These are phyloP conservation scores for Epichloe typhina DNA, from an alignment of 2,329 filamentous ascomycete genomes.

Conservation along the genomic window DNA sequence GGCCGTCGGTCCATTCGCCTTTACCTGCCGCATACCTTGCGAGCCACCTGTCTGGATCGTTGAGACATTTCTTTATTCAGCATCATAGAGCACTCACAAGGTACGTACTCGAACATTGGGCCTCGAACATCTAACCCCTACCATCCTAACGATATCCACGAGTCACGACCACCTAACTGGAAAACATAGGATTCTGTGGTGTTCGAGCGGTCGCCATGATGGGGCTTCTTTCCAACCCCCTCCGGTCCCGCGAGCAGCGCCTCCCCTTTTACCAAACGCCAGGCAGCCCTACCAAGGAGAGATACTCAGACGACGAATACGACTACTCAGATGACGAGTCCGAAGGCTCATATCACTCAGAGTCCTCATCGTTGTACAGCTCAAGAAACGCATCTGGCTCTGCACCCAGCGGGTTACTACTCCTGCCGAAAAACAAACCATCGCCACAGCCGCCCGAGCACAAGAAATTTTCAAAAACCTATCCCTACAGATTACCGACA, in stretches of 20 bases:
- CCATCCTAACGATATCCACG: not conserved
- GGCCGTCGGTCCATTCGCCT: not conserved
- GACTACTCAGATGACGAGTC: conserved; percentile 34
- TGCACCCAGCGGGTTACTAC: conserved; percentile 28
- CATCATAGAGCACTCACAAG: not conserved
- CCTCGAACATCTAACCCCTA: not conserved
- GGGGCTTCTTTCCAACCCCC: conserved; percentile 34
- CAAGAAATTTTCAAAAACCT: conserved; percentile 13
- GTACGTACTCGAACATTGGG: not conserved
- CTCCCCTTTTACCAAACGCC: conserved; percentile 37
- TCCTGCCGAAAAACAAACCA: conserved; percentile 24
- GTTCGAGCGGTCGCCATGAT: conserved; percentile 20
- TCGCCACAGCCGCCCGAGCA: conserved; percentile 4
- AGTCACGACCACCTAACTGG: not conserved
- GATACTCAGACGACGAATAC: conserved; percentile 36
- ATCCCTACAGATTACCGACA: conserved; percentile 52
- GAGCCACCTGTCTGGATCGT: not conserved
- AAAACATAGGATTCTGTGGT: not conserved
- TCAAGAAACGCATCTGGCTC: conserved; percentile 41
- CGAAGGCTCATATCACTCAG: conserved; percentile 19
- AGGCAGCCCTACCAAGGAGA: conserved; percentile 32
- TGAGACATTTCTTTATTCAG: not conserved
- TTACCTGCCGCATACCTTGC: conserved; percentile 4
- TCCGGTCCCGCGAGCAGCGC: conserved; percentile 33
- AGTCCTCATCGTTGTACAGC: conserved; percentile 32